Conservation (phyloP, 1,139 yeast species). For the Groenewaldozyma auringiensis region DNA sequence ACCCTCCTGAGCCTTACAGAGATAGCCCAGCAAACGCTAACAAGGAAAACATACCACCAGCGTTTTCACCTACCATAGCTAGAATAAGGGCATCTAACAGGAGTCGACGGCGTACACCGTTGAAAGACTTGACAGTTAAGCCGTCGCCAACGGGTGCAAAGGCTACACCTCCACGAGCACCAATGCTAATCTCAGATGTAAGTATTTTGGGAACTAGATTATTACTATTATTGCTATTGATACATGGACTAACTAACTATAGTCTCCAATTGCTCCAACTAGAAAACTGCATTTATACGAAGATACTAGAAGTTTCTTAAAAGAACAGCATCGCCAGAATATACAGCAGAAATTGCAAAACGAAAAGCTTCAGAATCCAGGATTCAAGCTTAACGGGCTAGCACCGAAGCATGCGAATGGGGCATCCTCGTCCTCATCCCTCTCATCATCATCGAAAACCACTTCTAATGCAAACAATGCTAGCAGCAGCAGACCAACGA, state of each 20-base stretch:
- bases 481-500: not conserved
- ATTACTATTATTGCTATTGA: not conserved
- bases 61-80: not conserved
- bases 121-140: not conserved
- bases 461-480: not conserved
- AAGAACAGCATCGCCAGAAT: not conserved
- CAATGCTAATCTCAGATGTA: not conserved
- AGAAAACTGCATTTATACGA: not conserved
- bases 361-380: not conserved
- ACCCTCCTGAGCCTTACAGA: not conserved
- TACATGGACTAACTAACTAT: not conserved
- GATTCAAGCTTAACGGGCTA: not conserved
- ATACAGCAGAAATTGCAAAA: not conserved
- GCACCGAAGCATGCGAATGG: not conserved
- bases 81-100: not conserved
- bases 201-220: no score
- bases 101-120: not conserved
- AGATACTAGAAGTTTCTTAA: not conserved
- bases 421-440: not conserved
- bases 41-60: conserved; percentile 1
- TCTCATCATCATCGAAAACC: not conserved
- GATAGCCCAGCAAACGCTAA: not conserved
- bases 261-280: conserved; percentile 1
- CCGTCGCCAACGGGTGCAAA: not conserved
- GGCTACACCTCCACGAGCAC: not conserved